A percentile compares a stretch with the other conserved stretches of the same genome.
phyloP scores from a whole-genome alignment of 208 protist species.

The Crithidia sp. region DNA sequence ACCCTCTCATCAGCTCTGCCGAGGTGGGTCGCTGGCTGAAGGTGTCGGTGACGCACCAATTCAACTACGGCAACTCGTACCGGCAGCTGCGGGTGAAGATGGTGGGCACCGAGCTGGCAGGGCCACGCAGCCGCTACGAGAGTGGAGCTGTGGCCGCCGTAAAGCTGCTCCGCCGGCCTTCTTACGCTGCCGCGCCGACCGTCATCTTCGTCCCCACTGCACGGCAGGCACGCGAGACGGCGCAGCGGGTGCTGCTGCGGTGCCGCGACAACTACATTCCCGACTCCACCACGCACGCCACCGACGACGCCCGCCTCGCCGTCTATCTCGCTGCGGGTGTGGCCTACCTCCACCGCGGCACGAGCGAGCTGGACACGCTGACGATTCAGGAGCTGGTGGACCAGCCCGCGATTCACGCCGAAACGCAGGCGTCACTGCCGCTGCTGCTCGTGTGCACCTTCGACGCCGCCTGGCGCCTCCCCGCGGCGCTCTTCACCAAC shows the following conservation, averaged over 20 bases:
- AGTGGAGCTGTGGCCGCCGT: conserved; percentile 56
- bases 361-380: conserved; percentile 64
- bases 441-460: conserved; percentile 82
- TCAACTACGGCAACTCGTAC: conserved; percentile 83
- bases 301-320: conserved; percentile 53
- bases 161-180: conserved; percentile 55
- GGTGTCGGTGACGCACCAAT: conserved; percentile 59
- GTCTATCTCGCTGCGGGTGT: conserved; percentile 75
- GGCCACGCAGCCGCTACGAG: conserved; percentile 68
- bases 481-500: conserved; percentile 70
- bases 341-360: conserved; percentile 77
- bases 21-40: conserved; percentile 90
- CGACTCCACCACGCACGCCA: conserved; percentile 23
- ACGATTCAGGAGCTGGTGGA: conserved; percentile 65
- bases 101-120: conserved; percentile 59
- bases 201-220: conserved; percentile 79
- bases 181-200: conserved; percentile 57
- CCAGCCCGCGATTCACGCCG: conserved; percentile 47
- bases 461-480: conserved; percentile 80
- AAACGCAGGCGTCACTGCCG: conserved; percentile 54
- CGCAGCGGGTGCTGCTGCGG: conserved; percentile 72
- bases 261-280: conserved; percentile 80
- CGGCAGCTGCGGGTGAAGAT: conserved; percentile 72
- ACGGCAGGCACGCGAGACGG: conserved; percentile 64
- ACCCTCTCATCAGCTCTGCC: conserved; percentile 79